phyloP scores from a whole-genome alignment of 352 stramenopile species.

The Phytophthora macrochlamydospora region DNA sequence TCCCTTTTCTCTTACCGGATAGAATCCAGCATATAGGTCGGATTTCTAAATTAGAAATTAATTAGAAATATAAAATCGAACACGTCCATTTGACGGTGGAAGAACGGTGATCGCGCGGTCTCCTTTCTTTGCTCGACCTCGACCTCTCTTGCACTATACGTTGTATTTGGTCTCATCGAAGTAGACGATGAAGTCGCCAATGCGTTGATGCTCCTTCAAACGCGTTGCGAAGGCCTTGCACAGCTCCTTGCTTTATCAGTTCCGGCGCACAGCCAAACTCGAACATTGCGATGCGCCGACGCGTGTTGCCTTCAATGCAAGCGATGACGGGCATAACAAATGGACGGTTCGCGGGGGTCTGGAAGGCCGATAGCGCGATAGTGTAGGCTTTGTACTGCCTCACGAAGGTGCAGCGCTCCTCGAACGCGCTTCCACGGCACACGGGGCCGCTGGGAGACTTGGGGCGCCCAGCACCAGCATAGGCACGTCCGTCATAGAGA shows the following conservation, averaged over 20 bases:
- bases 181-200: too few relatives aligned
- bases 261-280: slow-evolving; percentile 1
- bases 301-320: slow-evolving; percentile 1
- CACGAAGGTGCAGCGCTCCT: neutral
- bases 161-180: too few relatives aligned
- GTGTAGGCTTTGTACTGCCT: neutral
- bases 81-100: too few relatives aligned
- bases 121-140: too few relatives aligned
- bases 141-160: too few relatives aligned
- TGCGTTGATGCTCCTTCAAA: too few relatives aligned
- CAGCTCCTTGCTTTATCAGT: neutral
- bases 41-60: too few relatives aligned
- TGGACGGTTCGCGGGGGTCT: neutral
- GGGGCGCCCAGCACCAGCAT: neutral
- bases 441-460: neutral
- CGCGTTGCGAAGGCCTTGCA: too few relatives aligned
- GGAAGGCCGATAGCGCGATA: neutral
- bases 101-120: too few relatives aligned
- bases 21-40: too few relatives aligned
- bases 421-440: neutral
- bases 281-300: slow-evolving; percentile 6
- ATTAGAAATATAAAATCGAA: too few relatives aligned
- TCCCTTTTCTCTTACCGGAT: too few relatives aligned
- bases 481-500: neutral
- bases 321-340: neutral